These are phyloP conservation scores for Trametes pubescens DNA, from an alignment of 1,284 basidiomycete genomes.

Conservation along the genomic window DNA sequence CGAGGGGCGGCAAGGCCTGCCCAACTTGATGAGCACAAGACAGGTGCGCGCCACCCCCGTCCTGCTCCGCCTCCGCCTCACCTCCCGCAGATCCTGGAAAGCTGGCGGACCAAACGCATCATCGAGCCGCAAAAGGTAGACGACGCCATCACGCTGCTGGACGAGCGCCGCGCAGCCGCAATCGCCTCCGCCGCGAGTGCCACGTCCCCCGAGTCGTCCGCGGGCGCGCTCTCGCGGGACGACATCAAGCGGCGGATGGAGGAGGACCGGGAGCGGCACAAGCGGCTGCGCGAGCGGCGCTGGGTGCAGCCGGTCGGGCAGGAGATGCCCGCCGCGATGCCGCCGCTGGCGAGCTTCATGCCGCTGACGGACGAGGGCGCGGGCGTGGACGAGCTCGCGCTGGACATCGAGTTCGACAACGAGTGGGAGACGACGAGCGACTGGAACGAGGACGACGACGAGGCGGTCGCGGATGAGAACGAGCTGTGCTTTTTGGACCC, in stretches of 20 bases:
- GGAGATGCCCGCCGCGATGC: conserved; percentile 51
- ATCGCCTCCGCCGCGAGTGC: conserved; percentile 38
- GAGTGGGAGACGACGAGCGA: conserved; percentile 91
- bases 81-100: conserved; percentile 78
- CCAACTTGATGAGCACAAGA: conserved; percentile 86
- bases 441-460: conserved; percentile 88
- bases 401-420: conserved; percentile 93
- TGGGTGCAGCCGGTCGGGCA: conserved; percentile 87
- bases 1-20: conserved; percentile 79
- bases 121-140: conserved; percentile 82
- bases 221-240: conserved; percentile 41
- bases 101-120: conserved; percentile 87
- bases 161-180: conserved; percentile 50
- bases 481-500: conserved; percentile 64
- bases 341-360: conserved; percentile 64
- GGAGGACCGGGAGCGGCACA: conserved; percentile 94
- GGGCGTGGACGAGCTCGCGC: conserved; percentile 58
- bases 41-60: conserved; percentile 62
- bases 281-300: conserved; percentile 88
- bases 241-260: conserved; percentile 92
- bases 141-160: conserved; percentile 61
- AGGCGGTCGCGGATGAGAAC: conserved; percentile 74
- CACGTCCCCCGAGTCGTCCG: conserved; percentile 35
- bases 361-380: conserved; percentile 57
- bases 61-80: not conserved